These are phyloP conservation scores for Cornus controversa DNA, from an alignment of 148 eudicot species.

Conservation along the genomic window DNA sequence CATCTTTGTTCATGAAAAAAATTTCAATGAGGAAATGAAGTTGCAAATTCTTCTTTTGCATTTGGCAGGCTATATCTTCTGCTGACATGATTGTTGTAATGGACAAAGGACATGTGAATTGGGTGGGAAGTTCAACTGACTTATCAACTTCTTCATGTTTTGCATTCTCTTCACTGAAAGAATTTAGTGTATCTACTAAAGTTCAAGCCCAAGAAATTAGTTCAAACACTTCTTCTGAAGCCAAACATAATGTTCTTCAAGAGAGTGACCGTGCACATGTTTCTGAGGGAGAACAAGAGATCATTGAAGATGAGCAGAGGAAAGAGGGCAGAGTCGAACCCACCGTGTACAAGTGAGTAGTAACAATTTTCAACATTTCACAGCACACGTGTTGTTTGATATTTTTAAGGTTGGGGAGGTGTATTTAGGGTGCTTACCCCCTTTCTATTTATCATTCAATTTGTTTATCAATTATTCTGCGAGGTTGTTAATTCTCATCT, in stretches of 20 bases:
- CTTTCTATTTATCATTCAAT: not conserved
- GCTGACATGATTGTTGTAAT: slow-evolving; percentile 80
- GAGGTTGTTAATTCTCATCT: slow-evolving; percentile 8
- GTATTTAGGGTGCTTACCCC: not conserved
- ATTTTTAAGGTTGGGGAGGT: not conserved
- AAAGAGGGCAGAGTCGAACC: slow-evolving; percentile 91
- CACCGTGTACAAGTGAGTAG: slow-evolving; percentile 62
- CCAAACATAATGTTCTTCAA: slow-evolving; percentile 15
- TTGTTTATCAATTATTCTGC: slow-evolving; percentile 1
- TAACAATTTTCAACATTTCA: slow-evolving; percentile 10
- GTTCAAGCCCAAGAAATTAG: slow-evolving; percentile 27
- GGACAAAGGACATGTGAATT: slow-evolving; percentile 72
- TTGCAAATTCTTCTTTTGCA: slow-evolving; percentile 8
- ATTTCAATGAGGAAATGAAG: slow-evolving; percentile 2
- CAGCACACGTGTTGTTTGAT: not conserved
- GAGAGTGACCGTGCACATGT: slow-evolving; percentile 37
- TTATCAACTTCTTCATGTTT: slow-evolving; percentile 40
- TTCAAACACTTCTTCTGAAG: slow-evolving; percentile 23
- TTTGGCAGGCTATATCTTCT: slow-evolving; percentile 70
- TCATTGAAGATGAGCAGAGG: slow-evolving; percentile 59
- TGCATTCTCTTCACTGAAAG: slow-evolving; percentile 36
- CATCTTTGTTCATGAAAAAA: not conserved
- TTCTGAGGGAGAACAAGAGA: slow-evolving; percentile 42
- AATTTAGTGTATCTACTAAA: slow-evolving; percentile 31
- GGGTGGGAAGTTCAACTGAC: slow-evolving; percentile 72